These are phyloP conservation scores for Apiospora marii DNA, from an alignment of 2,329 filamentous ascomycete species.

Conservation along the genomic window DNA sequence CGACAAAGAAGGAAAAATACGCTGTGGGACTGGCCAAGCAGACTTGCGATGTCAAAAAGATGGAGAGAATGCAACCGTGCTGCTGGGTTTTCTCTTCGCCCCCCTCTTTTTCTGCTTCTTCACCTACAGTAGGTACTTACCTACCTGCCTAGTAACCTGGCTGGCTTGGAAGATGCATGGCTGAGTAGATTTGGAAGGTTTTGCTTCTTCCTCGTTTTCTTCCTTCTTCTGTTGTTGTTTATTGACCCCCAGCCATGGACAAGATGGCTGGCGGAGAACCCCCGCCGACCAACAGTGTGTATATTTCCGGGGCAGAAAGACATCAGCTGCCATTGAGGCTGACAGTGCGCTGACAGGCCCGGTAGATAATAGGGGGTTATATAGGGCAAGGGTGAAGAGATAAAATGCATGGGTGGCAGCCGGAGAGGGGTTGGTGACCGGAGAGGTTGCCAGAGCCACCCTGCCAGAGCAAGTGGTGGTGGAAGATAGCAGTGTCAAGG, in stretches of 20 bases:
- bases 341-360: constrained; percentile 3
- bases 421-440: constrained; percentile 16
- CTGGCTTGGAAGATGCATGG: background rate
- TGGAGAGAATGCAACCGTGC: constrained; percentile 17
- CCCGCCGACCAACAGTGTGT: background rate
- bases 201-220: background rate
- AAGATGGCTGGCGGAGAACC: background rate
- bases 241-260: background rate
- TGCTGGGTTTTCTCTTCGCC: background rate
- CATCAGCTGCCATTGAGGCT: background rate
- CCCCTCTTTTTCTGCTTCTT: background rate
- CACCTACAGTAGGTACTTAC: background rate
- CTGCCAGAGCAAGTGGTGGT: background rate
- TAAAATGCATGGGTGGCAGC: constrained; percentile 5
- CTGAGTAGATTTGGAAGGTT: no score
- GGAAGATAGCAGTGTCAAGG: background rate
- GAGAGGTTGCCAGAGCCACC: background rate
- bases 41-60: constrained; percentile 10
- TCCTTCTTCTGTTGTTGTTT: background rate
- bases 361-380: constrained; percentile 12
- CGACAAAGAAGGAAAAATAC: constrained; percentile 21
- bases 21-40: constrained; percentile 6
- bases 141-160: background rate
- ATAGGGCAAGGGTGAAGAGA: constrained; percentile 2
- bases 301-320: background rate